Base-by-base conservation (phyloP, 257 asterid genomes). In the Phtheirospermum japonicum region DNA sequence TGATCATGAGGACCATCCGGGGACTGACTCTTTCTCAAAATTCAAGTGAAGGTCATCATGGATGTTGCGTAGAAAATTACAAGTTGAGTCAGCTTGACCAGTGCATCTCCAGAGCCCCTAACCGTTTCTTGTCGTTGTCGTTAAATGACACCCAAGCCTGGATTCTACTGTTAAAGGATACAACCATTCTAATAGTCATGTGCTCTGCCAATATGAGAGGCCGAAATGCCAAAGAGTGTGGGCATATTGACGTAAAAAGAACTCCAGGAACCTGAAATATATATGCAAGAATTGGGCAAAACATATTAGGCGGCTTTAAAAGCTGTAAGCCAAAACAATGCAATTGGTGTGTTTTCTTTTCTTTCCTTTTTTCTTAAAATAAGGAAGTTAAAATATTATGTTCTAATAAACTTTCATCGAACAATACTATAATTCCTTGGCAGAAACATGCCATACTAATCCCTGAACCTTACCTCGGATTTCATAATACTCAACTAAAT, bases 31-130 rank as follows among this genome's bases (percentile, higher is more conserved):
- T 84, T 91, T 76, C 98, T 82, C n/a, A 77, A 91, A 72, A 71
- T 91, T 91, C 98, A 96, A 91, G 63, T 88, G 96, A 43, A 91
- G 96, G 23, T 96, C 98, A 2, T 91, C 96, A 4, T 88, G 95
- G 64, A 91, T 91, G 79, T 96, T 91, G 28, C 76, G 88, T 14
- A 91, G 72, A 64, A 91, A 91, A 69, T 91, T 95, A 9, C 77
- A 61, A 1, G 96, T 91, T 0, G 95, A 81, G 71, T 91, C 96
- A 18, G 64, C 73, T 68, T 86, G 91, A 88, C 85, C 5, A 91
- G 81, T 4, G 96, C 94, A 43, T 91, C 98, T 5, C 98, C 98
- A 4, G 98, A 94, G 39, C 77, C 89, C 64, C n/a, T n/a, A 88
- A 63, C 66, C 78, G 76, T 72, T 84, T 84, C 69, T 96, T 42